Percentiles rank a stretch among this genome's conserved stretches.
Conservation (phyloP, 108 stramenopile genomes). For the Skeletonema costatum region DNA sequence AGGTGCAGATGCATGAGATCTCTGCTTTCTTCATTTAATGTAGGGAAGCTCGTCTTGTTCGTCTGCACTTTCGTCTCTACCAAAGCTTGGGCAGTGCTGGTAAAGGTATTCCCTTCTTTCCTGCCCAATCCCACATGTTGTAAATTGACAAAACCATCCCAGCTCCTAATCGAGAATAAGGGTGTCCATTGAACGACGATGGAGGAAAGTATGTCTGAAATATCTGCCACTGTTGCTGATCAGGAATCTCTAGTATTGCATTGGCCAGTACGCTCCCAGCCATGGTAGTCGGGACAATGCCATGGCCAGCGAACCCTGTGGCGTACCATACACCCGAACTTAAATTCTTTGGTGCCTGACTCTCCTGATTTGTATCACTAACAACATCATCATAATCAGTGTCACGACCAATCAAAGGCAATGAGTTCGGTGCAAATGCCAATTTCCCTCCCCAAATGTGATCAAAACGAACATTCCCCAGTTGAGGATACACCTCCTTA, state of each 20-base stretch:
- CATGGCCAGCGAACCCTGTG: constrained; percentile 42
- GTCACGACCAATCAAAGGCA: constrained; percentile 42
- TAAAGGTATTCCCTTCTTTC: constrained; percentile 35
- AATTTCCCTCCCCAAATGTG: constrained; percentile 41
- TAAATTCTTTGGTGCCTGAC: background rate
- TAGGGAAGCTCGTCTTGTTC: no score
- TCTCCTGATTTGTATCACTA: background rate
- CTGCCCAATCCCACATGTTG: constrained; percentile 37
- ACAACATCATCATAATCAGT: constrained; percentile 27
- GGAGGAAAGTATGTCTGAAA: constrained; percentile 46
- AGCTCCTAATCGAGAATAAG: constrained; percentile 29
- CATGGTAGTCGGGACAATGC: constrained; percentile 38
- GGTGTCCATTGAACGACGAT: constrained; percentile 37
- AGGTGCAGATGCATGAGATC: no score
- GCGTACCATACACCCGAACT: constrained; percentile 35
- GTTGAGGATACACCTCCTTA: constrained; percentile 37
- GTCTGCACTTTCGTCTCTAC: background rate
- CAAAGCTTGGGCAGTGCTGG: constrained; percentile 41
- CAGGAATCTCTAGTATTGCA: constrained; percentile 35
- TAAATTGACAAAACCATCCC: constrained; percentile 28
- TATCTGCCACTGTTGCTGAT: constrained; percentile 34
- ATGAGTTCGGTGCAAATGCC: constrained; percentile 26
- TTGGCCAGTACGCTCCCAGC: constrained; percentile 44
- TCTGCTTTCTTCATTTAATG: no score
- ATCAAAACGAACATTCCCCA: constrained; percentile 26